phyloP scores from a whole-genome alignment of 2,329 filamentous ascomycete genomes.

The Cercospora zeina region DNA sequence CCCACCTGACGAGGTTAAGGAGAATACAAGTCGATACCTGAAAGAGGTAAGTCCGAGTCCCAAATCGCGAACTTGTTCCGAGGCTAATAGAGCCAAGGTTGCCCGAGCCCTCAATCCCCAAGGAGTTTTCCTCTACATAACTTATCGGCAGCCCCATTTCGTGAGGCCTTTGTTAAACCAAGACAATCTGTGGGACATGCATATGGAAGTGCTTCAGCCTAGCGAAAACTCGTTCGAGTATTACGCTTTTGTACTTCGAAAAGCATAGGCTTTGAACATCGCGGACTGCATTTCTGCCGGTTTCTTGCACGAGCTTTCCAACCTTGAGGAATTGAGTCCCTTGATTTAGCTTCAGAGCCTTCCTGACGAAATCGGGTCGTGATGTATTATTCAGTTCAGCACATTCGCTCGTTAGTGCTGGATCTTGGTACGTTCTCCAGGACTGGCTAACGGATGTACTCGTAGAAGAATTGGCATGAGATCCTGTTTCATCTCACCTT shows the following conservation, averaged over 20 bases:
- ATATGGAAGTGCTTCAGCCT: conserved; percentile 45
- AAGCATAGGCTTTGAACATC: conserved; percentile 22
- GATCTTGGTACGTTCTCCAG: too few species aligned
- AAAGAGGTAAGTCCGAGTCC: conserved; percentile 20
- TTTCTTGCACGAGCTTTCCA: too few species aligned
- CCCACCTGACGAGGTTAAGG: conserved; percentile 36
- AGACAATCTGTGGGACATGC: conserved; percentile 49
- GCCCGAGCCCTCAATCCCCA: conserved; percentile 35
- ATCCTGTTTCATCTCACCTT: too few species aligned
- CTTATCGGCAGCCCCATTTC: conserved; percentile 58
- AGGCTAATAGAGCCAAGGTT: conserved; percentile 21
- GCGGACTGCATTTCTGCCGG: too few species aligned
- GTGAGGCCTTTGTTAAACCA: conserved; percentile 52
- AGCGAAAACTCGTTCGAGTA: conserved; percentile 52
- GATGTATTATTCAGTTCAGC: too few species aligned
- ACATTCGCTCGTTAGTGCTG: too few species aligned
- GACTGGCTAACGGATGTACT: too few species aligned
- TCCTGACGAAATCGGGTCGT: too few species aligned
- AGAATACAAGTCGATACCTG: conserved; percentile 33
- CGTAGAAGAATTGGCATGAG: too few species aligned
- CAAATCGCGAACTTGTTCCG: too few species aligned
- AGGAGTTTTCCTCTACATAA: conserved; percentile 42
- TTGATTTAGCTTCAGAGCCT: too few species aligned
- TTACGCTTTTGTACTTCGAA: conserved; percentile 49
- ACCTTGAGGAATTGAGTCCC: too few species aligned